These are phyloP conservation scores for Entonaema liquescens DNA, from an alignment of 495 filamentous ascomycete species.

Conservation along the genomic window DNA sequence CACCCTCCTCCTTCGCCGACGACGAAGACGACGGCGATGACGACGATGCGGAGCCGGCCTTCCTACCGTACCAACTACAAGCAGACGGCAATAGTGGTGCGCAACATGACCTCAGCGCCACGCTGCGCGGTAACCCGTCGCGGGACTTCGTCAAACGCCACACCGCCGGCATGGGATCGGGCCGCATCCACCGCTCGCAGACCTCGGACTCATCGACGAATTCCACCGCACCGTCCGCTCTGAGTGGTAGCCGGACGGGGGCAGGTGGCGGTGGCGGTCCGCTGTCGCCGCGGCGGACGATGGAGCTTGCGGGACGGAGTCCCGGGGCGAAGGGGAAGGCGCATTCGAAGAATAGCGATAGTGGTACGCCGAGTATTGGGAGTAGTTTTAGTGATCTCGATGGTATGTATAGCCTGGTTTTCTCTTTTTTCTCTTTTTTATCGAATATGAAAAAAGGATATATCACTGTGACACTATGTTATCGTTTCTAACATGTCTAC, in stretches of 20 bases:
- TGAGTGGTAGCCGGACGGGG: background rate
- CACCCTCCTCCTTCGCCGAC: constrained; percentile 48
- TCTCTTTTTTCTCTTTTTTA: background rate
- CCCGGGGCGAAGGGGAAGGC: constrained; percentile 62
- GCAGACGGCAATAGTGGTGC: constrained; percentile 27
- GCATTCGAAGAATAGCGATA: constrained; percentile 74
- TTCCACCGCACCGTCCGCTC: constrained; percentile 53
- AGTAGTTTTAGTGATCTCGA: constrained; percentile 98
- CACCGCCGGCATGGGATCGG: constrained; percentile 32
- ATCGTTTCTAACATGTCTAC: constrained; percentile 19
- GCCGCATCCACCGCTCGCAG: constrained; percentile 53
- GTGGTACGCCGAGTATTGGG: constrained; percentile 92
- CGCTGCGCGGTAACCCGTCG: constrained; percentile 60
- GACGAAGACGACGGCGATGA: constrained; percentile 57
- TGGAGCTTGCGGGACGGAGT: constrained; percentile 66
- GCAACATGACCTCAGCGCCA: constrained; percentile 67
- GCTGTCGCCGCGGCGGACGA: constrained; percentile 63
- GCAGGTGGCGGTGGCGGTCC: constrained; percentile 28
- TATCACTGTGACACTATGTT: background rate
- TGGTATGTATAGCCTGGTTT: constrained; percentile 59
- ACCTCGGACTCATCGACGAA: constrained; percentile 69
- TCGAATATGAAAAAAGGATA: background rate
- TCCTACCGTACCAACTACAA: constrained; percentile 68
- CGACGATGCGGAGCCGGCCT: constrained; percentile 70
- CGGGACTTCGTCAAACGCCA: constrained; percentile 52